A percentile compares a stretch with the other conserved stretches of the same genome.
phyloP scores from a whole-genome alignment of 78 protist species.

The Dictyostelium brefeldianum region DNA sequence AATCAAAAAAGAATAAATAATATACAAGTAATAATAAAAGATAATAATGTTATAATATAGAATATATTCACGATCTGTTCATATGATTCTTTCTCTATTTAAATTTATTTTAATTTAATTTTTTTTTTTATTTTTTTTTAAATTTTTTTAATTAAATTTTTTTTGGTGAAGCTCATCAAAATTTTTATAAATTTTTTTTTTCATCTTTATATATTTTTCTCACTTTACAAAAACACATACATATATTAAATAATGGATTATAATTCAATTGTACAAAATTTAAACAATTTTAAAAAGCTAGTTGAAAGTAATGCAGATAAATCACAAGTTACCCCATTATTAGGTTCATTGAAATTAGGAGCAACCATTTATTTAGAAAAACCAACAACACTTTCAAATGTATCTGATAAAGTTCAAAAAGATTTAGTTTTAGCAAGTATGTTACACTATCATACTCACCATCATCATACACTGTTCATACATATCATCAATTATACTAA shows the following conservation, averaged over 20 bases:
- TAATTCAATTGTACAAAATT: neutral
- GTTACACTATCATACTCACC: too few species aligned
- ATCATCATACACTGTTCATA: neutral
- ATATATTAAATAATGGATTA: slow-evolving; percentile 22
- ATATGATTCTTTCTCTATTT: neutral
- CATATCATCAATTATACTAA: neutral
- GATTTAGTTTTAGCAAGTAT: slow-evolving; percentile 44
- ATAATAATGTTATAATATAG: neutral
- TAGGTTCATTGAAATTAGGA: slow-evolving; percentile 12
- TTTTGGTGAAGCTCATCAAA: neutral
- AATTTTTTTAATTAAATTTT: neutral
- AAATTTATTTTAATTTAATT: neutral
- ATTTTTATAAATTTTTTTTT: neutral
- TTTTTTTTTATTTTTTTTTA: neutral
- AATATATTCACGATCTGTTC: neutral
- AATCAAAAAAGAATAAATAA: slow-evolving; percentile 78
- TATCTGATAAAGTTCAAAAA: slow-evolving; percentile 22
- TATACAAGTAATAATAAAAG: neutral
- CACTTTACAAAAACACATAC: neutral
- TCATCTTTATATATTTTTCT: neutral
- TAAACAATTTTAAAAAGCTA: slow-evolving; percentile 23
- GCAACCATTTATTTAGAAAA: slow-evolving; percentile 14
- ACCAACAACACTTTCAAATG: slow-evolving; percentile 10
- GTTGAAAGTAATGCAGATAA: neutral
- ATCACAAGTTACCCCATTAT: neutral